These are phyloP conservation scores for Pichia sp. DNA, from an alignment of 1,139 yeast genomes.

Conservation along the genomic window DNA sequence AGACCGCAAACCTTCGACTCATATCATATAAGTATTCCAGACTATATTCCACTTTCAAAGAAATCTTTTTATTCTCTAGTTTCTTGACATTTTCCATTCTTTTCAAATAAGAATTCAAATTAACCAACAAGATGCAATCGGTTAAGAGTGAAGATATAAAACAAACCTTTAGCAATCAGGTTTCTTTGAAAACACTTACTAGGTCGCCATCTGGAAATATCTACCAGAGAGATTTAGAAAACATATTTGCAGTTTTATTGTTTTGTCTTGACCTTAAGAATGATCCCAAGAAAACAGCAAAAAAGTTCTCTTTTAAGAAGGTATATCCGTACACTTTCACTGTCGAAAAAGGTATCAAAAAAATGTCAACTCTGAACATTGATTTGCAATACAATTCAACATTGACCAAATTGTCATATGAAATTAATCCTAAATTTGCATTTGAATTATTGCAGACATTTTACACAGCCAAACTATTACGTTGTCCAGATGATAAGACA, in stretches of 20 bases:
- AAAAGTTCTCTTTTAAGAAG: constrained; percentile 20
- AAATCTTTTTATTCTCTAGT: no score
- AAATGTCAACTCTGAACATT: constrained; percentile 50
- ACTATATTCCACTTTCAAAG: no score
- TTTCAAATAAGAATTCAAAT: no score
- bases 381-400: constrained; percentile 49
- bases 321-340: constrained; percentile 54
- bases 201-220: constrained; percentile 53
- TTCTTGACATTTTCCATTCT: no score
- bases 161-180: constrained; percentile 9
- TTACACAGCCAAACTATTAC: constrained; percentile 66
- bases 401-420: constrained; percentile 58
- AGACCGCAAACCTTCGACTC: no score
- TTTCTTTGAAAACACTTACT: constrained; percentile 36
- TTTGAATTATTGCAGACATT: constrained; percentile 50
- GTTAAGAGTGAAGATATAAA: constrained; percentile 25
- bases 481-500: constrained; percentile 76
- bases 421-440: constrained; percentile 53
- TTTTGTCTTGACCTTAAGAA: constrained; percentile 22
- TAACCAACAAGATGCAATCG: no score
- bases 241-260: constrained; percentile 41
- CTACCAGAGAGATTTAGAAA: constrained; percentile 55
- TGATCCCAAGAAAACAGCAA: constrained; percentile 11
- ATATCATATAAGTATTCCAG: no score
- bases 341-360: constrained; percentile 47